Base-by-base conservation (phyloP, 371 early-diverging fungal species). In the Nematocida major region DNA sequence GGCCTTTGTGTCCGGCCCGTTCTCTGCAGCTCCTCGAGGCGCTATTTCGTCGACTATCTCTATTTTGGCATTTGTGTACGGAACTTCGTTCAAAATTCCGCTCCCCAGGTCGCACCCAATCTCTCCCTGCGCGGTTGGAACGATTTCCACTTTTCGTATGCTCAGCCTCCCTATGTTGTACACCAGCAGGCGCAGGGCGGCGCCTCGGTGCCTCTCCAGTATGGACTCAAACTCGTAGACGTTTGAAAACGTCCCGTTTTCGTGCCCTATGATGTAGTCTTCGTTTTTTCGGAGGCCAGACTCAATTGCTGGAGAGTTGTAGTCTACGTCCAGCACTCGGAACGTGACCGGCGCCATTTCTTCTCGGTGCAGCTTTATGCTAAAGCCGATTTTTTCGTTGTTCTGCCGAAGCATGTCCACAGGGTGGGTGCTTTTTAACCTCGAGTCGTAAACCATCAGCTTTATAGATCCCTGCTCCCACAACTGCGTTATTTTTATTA, bases 211-310 rank as follows among this genome's bases (percentile, higher is more conserved):
- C 28, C 50, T 51, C 13, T 69, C 34, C 18, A 82, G 42, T 18
- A 59, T 43, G 24, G 48, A 39, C 38, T 54, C 67, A 39, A 73
- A 53, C 48, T 73, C 76, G 39, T 40, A 3, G 5, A 34, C 22
- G 30, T 20, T 34, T 9, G 30, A 9, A 28, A 73, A 73, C 11
- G 65, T 7, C 3, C 76, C 67, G 7, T 66, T 66, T 57, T 78
- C 82, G 28, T 70, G 59, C 40, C 80, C 82, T 26, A 82, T 68
- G 38, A 82, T 82, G 45, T 78, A 82, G 51, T 82, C 82, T 32
- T 59, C 28, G 38, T 69, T 62, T n/a, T 57, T 65, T 53, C 66
- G 24, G 39, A 82, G 59, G 18, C 80, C 54, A n/a, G 68, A 43
- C 28, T 79, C 63, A 32, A 70, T 30, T 11, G 78, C 78, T 18